These are phyloP conservation scores for Populus alba DNA, from an alignment of 345 rosid species.

Conservation along the genomic window DNA sequence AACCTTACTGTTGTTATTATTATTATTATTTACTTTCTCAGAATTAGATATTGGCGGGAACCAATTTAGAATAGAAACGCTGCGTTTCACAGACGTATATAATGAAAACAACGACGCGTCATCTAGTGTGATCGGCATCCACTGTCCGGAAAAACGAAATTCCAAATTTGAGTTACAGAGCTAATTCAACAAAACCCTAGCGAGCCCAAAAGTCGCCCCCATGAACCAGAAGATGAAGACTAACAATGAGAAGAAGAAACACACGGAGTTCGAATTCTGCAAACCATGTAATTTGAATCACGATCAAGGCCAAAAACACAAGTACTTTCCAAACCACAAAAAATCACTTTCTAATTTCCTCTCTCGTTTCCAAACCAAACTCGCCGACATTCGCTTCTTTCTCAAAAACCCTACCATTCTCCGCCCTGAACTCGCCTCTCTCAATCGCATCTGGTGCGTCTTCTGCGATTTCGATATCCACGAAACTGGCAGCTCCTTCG, in stretches of 20 bases:
- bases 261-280: constrained; percentile 61
- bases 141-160: neutral
- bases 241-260: constrained; percentile 10
- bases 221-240: constrained; percentile 5
- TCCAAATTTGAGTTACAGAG: neutral
- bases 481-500: constrained; percentile 63
- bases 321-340: constrained; percentile 73
- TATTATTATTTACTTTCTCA: neutral
- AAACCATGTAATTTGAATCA: constrained; percentile 66
- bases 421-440: constrained; percentile 51
- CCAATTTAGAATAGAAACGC: neutral
- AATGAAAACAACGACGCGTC: neutral
- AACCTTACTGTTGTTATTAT: neutral
- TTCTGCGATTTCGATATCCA: constrained; percentile 68
- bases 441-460: constrained; percentile 75
- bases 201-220: neutral
- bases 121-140: neutral
- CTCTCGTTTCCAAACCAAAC: constrained; percentile 57
- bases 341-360: constrained; percentile 51
- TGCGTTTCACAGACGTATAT: neutral
- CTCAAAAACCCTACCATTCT: constrained; percentile 57
- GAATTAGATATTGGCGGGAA: constrained; percentile 15
- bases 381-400: constrained; percentile 60
- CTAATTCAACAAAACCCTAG: neutral
- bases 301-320: constrained; percentile 69